Base-by-base conservation (phyloP, 1,139 yeast species). In the Protomyces macrosporus region DNA sequence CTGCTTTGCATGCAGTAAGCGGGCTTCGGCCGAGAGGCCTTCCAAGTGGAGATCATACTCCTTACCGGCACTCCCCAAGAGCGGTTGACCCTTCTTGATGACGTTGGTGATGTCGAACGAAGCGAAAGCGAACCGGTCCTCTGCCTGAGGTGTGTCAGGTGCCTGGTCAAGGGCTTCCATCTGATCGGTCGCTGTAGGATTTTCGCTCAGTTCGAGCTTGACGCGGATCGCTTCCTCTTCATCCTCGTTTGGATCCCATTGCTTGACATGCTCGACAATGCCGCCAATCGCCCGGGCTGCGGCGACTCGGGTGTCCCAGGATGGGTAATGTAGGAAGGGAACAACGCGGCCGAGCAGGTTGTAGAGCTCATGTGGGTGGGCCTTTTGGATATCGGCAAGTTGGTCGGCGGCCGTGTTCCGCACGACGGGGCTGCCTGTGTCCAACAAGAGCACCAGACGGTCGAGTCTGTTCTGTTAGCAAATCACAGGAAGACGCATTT, bases 381-480 rank as follows among this genome's bases (percentile, higher is more conserved):
- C 87, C 73, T 87, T 88, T 37, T 97, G 98, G 59, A 95, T 81
- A 71, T 91, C 98, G 2, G 97, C 90, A 69, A 95, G 80, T 75
- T 95, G 99, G 72, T 93, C 97, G 1, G 98, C 98, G 0, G 98
- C 99, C 10, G 97, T 90, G 72, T 89, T 90, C 69, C 98, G 82
- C 58, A 95, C 95, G 73, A 90, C 88, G 48, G 90, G 89, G 5
- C 98, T 90, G 12, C 98, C 98, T 2, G 97, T 89, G 76, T 95
- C 98, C 69, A 95, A 78, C 67, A 93, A 72, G 23, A 64, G 57
- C 37, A 66, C 64, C 34, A 66, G 61, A 7, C 67, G 59, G 32
- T 66, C 67, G 23, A 66, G 52, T 7, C 67, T 58, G 35, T 16
- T 0, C 35, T 12, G 32, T 42, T 32, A 42, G 48, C 48, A 16